Evolutionary conservation across 805 yeast species (phyloP).

Genomic region (Cyberlindnera xishuangbannaensis): DNA sequence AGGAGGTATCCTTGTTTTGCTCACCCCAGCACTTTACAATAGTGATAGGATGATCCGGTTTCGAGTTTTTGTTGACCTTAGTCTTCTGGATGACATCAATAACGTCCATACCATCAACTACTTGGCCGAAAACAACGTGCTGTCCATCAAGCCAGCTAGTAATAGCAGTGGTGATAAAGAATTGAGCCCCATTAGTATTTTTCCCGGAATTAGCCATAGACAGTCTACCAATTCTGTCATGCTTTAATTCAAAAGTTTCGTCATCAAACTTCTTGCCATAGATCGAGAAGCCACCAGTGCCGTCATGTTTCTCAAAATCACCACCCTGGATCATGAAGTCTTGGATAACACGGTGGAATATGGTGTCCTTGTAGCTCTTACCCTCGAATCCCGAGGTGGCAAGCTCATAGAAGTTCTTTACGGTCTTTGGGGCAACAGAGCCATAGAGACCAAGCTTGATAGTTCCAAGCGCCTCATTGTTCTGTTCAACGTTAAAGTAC

Average conservation of each 20-base stretch:
- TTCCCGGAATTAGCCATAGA: constrained; percentile 71
- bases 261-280: constrained; percentile 71
- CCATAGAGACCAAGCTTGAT: constrained; percentile 62
- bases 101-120: constrained; percentile 54
- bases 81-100: constrained; percentile 55
- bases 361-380: constrained; percentile 48
- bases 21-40: constrained; percentile 33
- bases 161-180: constrained; percentile 56
- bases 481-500: constrained; percentile 20
- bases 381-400: constrained; percentile 29
- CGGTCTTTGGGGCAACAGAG: constrained; percentile 57
- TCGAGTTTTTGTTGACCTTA: constrained; percentile 35
- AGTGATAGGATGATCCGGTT: constrained; percentile 39
- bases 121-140: constrained; percentile 79
- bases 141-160: constrained; percentile 46
- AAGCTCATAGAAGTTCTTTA: constrained; percentile 48
- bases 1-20: constrained; percentile 16
- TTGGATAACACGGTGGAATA: constrained; percentile 69
- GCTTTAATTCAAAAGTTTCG: constrained; percentile 67
- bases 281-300: constrained; percentile 76
- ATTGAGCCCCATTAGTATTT: constrained; percentile 65
- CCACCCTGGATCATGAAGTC: constrained; percentile 87
- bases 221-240: constrained; percentile 61
- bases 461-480: constrained; percentile 20
- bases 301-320: constrained; percentile 60